A percentile compares a stretch with the other conserved stretches of the same genome.
Conservation (phyloP, 2,329 filamentous ascomycete genomes). For the Trichoderma lentiforme region DNA sequence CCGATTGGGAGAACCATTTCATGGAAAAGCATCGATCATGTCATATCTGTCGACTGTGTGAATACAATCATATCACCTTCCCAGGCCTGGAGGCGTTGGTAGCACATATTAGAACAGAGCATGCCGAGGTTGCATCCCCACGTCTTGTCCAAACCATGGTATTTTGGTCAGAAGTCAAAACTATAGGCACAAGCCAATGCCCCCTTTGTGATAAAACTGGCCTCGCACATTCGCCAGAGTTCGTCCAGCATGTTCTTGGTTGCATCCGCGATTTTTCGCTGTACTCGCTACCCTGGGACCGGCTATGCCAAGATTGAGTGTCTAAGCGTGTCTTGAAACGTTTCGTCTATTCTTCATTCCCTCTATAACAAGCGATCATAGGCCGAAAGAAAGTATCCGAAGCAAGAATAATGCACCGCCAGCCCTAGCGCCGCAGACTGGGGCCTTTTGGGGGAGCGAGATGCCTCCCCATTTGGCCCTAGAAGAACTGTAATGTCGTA, state of each 20-base stretch:
- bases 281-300: background rate
- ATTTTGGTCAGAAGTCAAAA: background rate
- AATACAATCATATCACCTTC: background rate
- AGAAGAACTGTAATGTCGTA: background rate
- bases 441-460: no score
- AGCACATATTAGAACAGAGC: fast-evolving
- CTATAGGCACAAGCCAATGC: background rate
- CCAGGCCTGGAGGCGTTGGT: fast-evolving
- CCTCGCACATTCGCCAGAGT: background rate
- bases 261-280: background rate
- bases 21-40: background rate
- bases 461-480: background rate
- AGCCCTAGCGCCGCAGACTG: no score
- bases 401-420: no score
- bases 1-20: background rate
- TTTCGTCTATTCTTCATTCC: no score
- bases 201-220: background rate
- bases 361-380: no score
- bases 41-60: background rate
- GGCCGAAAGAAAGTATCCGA: no score
- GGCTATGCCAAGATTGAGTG: background rate
- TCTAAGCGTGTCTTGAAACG: background rate
- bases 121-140: background rate
- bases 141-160: background rate
- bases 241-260: background rate